phyloP scores from a whole-genome alignment of 257 asterid species.

The Solanum chmielewskii region DNA sequence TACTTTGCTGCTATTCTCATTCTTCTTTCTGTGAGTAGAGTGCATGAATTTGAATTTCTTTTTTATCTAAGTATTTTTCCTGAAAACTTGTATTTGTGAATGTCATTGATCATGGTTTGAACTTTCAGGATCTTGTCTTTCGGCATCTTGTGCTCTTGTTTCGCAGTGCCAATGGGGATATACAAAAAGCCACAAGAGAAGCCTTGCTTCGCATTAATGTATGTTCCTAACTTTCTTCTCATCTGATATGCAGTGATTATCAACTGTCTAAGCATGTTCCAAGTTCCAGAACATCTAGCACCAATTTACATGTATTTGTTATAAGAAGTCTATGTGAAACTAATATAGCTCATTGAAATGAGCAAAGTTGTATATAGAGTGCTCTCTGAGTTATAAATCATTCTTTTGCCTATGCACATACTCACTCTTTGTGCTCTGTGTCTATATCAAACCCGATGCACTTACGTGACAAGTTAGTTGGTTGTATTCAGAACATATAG shows the following conservation, averaged over 20 bases:
- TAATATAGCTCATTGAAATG: background rate
- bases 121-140: constrained; percentile 57
- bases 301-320: background rate
- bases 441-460: background rate
- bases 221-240: constrained; percentile 18
- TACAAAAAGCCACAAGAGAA: constrained; percentile 66
- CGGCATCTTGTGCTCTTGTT: constrained; percentile 48
- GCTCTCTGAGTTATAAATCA: background rate
- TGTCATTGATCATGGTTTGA: background rate
- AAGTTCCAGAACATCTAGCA: background rate
- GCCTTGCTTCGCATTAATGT: constrained; percentile 65
- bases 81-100: background rate
- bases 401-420: background rate
- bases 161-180: constrained; percentile 40
- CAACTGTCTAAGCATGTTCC: background rate
- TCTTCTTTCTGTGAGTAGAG: background rate
- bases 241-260: background rate
- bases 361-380: background rate
- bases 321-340: background rate
- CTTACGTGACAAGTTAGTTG: background rate
- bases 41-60: background rate
- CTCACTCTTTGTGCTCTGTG: background rate
- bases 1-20: background rate
- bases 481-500: background rate
- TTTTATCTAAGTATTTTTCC: background rate